Conservation (phyloP, 805 yeast genomes). For the Cyberlindnera misumaiensis region DNA sequence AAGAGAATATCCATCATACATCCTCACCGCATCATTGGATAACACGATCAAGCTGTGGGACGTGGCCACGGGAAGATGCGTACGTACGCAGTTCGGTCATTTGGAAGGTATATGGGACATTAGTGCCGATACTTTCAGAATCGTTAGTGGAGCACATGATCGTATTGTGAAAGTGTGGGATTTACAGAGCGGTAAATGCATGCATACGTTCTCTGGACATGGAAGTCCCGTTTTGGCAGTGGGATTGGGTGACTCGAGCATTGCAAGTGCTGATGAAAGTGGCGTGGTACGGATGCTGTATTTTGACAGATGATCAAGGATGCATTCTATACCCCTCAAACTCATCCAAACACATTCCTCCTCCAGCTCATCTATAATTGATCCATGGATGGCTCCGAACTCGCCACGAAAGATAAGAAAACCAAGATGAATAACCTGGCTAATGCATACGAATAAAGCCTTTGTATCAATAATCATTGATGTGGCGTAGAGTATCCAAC, state of each 20-base stretch:
- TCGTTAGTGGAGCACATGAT: constrained; percentile 93
- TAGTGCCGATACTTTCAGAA: constrained; percentile 91
- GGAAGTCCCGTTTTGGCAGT: constrained; percentile 60
- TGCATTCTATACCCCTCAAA: too few species aligned
- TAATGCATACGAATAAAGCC: too few species aligned
- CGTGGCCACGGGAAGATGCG: constrained; percentile 76
- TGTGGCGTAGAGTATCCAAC: too few species aligned
- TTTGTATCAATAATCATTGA: too few species aligned
- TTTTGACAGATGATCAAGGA: constrained; percentile 44
- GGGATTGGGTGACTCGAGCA: constrained; percentile 80
- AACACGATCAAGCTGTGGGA: constrained; percentile 94
- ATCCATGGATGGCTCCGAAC: too few species aligned
- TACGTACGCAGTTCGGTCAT: constrained; percentile 94
- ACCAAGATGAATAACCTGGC: too few species aligned
- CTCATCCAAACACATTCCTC: too few species aligned
- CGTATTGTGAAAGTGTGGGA: constrained; percentile 91
- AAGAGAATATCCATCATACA: constrained; percentile 64
- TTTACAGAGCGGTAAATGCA: constrained; percentile 85
- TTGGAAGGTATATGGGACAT: constrained; percentile 98
- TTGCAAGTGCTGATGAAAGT: constrained; percentile 85
- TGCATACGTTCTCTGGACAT: constrained; percentile 85
- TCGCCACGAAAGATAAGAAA: too few species aligned
- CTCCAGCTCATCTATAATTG: too few species aligned
- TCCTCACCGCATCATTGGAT: constrained; percentile 82
- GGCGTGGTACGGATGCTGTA: constrained; percentile 83